Conservation (phyloP, 225 moss, liverwort and hornwort species). For the Polytrichum formosum region DNA sequence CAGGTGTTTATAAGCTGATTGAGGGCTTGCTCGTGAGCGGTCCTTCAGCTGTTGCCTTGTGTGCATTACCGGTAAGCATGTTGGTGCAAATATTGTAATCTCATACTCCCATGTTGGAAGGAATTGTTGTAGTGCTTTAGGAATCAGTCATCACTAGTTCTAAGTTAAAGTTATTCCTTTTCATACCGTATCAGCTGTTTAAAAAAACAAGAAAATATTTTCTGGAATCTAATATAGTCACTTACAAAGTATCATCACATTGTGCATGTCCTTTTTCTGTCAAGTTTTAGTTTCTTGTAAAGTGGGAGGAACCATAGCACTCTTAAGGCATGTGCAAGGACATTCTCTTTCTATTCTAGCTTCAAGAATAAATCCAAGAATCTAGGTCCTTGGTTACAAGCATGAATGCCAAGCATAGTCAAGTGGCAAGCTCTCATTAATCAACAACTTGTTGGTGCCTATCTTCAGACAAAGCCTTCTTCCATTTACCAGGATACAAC, state of each 20-base stretch:
- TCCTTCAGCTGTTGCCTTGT: conserved; percentile 52
- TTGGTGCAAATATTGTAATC: neutral
- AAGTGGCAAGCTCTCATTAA: too few relatives aligned
- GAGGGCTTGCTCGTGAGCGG: conserved; percentile 42
- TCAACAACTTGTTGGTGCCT: too few relatives aligned
- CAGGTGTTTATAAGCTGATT: conserved; percentile 52
- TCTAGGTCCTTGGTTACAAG: too few relatives aligned
- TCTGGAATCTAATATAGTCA: neutral
- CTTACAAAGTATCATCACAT: neutral
- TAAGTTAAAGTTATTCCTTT: neutral
- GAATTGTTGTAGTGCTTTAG: neutral
- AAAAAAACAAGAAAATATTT: neutral
- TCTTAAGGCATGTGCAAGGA: too few relatives aligned
- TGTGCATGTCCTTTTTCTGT: neutral
- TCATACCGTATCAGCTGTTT: too few relatives aligned
- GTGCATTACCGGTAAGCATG: conserved; percentile 43
- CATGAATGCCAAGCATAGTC: too few relatives aligned
- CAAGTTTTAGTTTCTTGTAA: too few relatives aligned
- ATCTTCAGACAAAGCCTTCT: too few relatives aligned
- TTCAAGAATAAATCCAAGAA: too few relatives aligned
- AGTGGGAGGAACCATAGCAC: too few relatives aligned
- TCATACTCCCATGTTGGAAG: neutral
- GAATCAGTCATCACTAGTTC: neutral
- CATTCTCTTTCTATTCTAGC: too few relatives aligned
- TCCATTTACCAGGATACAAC: too few relatives aligned